Conservation (phyloP, 2,329 filamentous ascomycete species). For the Cladorrhinum sp. region DNA sequence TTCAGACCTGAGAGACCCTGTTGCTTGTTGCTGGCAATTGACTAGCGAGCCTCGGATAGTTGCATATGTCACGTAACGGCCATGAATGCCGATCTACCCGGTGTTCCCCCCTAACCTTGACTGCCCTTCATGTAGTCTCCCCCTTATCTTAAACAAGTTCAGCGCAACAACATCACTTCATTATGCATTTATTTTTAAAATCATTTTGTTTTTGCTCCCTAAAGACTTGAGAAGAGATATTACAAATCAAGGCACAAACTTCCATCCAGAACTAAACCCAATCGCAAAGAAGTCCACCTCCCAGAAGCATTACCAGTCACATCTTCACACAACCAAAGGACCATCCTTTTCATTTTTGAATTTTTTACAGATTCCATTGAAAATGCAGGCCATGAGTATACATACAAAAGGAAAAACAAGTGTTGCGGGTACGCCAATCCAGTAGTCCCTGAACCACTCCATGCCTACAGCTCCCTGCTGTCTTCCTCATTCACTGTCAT, state of each 20-base stretch:
- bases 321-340: background rate
- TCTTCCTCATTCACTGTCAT: conserved; percentile 11
- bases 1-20: background rate
- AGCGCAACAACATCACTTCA: too few relatives aligned
- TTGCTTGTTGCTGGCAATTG: background rate
- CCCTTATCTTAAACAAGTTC: too few relatives aligned
- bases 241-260: too few relatives aligned
- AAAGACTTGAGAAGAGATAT: too few relatives aligned
- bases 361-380: conserved; percentile 23
- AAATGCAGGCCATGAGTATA: conserved; percentile 30
- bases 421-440: conserved; percentile 29
- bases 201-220: too few relatives aligned
- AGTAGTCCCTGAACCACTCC: conserved; percentile 22
- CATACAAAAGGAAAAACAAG: conserved; percentile 27
- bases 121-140: too few relatives aligned
- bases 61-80: background rate
- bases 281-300: too few relatives aligned
- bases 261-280: too few relatives aligned
- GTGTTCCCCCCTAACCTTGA: background rate
- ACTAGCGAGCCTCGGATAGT: background rate
- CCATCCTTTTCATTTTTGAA: conserved; percentile 1
- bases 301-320: background rate
- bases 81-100: background rate
- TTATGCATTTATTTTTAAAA: too few relatives aligned
- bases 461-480: conserved; percentile 10